These are phyloP conservation scores for Epichloe typhina DNA, from an alignment of 2,329 filamentous ascomycete genomes.

Conservation along the genomic window DNA sequence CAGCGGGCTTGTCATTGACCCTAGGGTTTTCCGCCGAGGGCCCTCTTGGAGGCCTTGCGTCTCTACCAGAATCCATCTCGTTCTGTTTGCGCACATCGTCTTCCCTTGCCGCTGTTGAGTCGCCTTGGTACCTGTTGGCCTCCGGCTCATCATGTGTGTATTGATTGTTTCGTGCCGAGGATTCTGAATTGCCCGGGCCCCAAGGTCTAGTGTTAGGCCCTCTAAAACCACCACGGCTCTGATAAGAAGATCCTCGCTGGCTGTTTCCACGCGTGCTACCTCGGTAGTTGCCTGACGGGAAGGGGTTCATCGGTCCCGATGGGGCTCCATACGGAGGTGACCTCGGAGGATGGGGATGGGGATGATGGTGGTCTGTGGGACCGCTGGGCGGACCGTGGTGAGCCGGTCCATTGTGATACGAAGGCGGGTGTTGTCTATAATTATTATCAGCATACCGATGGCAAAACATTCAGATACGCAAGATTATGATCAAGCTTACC, in stretches of 20 bases:
- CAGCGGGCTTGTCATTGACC: slow-evolving; percentile 1
- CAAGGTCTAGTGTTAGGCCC: slow-evolving; percentile 59
- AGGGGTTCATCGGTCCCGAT: slow-evolving; percentile 42
- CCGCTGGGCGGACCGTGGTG: slow-evolving; percentile 39
- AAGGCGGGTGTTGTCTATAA: slow-evolving; percentile 40
- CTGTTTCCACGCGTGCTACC: slow-evolving; percentile 13
- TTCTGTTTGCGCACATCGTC: background rate
- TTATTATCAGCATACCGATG: slow-evolving; percentile 5
- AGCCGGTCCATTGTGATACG: slow-evolving; percentile 37
- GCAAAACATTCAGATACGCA: background rate
- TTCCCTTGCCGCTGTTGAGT: background rate
- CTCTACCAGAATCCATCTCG: background rate
- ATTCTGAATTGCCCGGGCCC: slow-evolving; percentile 33
- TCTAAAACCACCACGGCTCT: slow-evolving; percentile 40
- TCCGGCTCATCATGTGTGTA: slow-evolving; percentile 7
- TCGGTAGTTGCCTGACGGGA: slow-evolving; percentile 32
- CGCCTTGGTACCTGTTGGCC: slow-evolving; percentile 10
- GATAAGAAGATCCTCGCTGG: slow-evolving; percentile 43
- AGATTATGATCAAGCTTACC: slow-evolving; percentile 21
- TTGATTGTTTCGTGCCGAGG: slow-evolving; percentile 9
- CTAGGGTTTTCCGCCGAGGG: background rate
- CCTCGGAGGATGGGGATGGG: slow-evolving; percentile 31
- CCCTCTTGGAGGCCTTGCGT: background rate
- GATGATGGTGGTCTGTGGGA: slow-evolving; percentile 41
- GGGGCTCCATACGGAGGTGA: slow-evolving; percentile 44